These are phyloP conservation scores for Heliocybe sulcata DNA, from an alignment of 1,284 basidiomycete genomes.

Conservation along the genomic window DNA sequence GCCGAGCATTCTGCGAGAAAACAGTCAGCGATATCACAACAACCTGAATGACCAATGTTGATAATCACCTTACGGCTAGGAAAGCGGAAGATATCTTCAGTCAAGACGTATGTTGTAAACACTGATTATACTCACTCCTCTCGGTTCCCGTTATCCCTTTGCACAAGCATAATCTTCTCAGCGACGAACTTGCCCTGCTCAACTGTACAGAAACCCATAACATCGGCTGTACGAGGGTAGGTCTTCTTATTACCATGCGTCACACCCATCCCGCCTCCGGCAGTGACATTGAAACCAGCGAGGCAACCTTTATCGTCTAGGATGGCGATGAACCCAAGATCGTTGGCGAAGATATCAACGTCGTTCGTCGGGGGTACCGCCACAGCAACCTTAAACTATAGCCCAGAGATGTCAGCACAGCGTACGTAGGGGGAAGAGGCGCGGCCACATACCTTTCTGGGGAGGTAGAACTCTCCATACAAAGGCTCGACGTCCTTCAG, in stretches of 20 bases:
- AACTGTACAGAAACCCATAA: constrained; percentile 90
- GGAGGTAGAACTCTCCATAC: constrained; percentile 96
- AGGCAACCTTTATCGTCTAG: constrained; percentile 68
- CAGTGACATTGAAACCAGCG: constrained; percentile 84
- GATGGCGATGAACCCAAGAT: constrained; percentile 93
- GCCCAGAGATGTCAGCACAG: constrained; percentile 8
- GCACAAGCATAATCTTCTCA: constrained; percentile 90
- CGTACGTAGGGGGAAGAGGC: constrained; percentile 2
- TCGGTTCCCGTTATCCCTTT: constrained; percentile 96
- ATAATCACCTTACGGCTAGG: constrained; percentile 21
- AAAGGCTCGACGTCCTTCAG: constrained; percentile 93
- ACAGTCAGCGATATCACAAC: background rate
- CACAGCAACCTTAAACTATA: constrained; percentile 94
- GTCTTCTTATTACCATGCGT: constrained; percentile 99
- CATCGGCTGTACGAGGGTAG: constrained; percentile 84
- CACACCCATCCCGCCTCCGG: constrained; percentile 98
- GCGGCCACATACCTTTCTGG: constrained; percentile 64
- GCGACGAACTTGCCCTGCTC: constrained; percentile 86
- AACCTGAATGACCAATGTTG: background rate
- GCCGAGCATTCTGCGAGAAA: constrained; percentile 66
- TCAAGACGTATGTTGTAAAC: background rate
- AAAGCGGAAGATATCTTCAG: constrained; percentile 8
- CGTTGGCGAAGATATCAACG: constrained; percentile 94
- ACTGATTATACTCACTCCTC: constrained; percentile 54
- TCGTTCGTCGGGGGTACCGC: constrained; percentile 97